These are phyloP conservation scores for Podospora fimiseda DNA, from an alignment of 495 filamentous ascomycete species.

Conservation along the genomic window DNA sequence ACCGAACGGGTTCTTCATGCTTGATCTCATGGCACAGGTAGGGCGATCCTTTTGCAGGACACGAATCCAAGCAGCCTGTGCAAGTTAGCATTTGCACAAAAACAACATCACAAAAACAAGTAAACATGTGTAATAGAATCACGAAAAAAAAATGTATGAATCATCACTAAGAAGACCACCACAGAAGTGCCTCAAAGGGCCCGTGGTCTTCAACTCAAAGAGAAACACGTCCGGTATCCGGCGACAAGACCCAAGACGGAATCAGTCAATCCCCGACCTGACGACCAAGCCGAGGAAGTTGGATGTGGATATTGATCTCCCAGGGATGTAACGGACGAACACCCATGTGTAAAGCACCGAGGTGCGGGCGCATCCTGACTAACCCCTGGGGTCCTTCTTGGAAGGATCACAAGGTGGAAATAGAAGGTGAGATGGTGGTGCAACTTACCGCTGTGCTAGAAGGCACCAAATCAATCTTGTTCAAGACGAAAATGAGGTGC, in stretches of 20 bases:
- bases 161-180: slow-evolving; percentile 96
- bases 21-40: slow-evolving; percentile 88
- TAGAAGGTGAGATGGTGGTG: slow-evolving; percentile 9
- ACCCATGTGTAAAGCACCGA: slow-evolving; percentile 51
- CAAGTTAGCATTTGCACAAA: slow-evolving; percentile 21
- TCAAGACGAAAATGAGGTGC: slow-evolving; percentile 56
- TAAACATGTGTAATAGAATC: too few relatives aligned
- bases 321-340: slow-evolving; percentile 96
- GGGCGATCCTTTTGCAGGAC: slow-evolving; percentile 61
- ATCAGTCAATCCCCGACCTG: slow-evolving; percentile 58
- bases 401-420: slow-evolving; percentile 6
- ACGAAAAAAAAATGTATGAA: slow-evolving; percentile 67
- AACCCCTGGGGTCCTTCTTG: slow-evolving; percentile 53
- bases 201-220: slow-evolving; percentile 81
- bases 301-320: slow-evolving; percentile 72
- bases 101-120: too few relatives aligned
- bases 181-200: slow-evolving; percentile 42
- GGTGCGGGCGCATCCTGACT: slow-evolving; percentile 81
- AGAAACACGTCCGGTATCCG: slow-evolving; percentile 51
- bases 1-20: slow-evolving; percentile 87
- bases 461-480: slow-evolving; percentile 96
- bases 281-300: slow-evolving; percentile 50
- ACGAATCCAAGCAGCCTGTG: slow-evolving; percentile 28
- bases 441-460: slow-evolving; percentile 86
- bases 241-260: slow-evolving; percentile 85